A percentile compares a stretch with the other conserved stretches of the same genome.
Conservation (phyloP, 495 filamentous ascomycete species). For the Aspergillus incahuasiensis region DNA sequence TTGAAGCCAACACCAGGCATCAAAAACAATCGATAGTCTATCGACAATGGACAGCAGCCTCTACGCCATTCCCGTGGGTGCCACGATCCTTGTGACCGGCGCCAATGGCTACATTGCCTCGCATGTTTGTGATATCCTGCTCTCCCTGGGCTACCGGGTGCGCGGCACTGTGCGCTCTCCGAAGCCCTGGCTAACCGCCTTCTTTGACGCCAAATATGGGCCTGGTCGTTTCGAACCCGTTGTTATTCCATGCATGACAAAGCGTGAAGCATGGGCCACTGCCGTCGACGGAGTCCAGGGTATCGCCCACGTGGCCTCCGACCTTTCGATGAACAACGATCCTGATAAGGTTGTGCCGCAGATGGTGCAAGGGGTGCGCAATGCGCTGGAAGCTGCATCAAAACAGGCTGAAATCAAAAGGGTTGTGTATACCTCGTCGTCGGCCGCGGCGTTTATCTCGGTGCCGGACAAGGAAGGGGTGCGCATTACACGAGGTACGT, state of each 20-base stretch:
- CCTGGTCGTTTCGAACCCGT: constrained; percentile 31
- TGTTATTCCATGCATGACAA: constrained; percentile 29
- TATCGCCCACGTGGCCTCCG: constrained; percentile 41
- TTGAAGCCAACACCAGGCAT: too few relatives aligned
- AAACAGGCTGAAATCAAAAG: constrained; percentile 40
- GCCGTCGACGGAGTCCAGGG: constrained; percentile 19
- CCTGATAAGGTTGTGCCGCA: constrained; percentile 41
- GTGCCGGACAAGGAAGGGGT: constrained; percentile 1
- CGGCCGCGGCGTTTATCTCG: constrained; percentile 31
- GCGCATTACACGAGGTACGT: neutral
- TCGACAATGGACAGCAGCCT: neutral
- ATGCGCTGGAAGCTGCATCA: constrained; percentile 41
- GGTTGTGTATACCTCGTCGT: constrained; percentile 52
- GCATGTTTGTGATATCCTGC: constrained; percentile 45
- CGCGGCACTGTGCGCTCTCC: constrained; percentile 45
- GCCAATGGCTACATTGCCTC: constrained; percentile 53
- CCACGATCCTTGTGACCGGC: constrained; percentile 50
- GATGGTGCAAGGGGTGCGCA: constrained; percentile 33
- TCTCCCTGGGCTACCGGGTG: constrained; percentile 47
- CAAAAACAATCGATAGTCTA: too few relatives aligned
- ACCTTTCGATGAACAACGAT: constrained; percentile 33
- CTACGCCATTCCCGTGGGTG: neutral
- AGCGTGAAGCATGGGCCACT: constrained; percentile 34
- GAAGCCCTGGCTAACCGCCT: constrained; percentile 39
- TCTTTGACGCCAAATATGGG: constrained; percentile 40